Percentiles rank a stretch among this genome's conserved stretches.
Evolutionary conservation across 495 filamentous ascomycete species (phyloP).

Genomic region (Penicillium robsamsonii): DNA sequence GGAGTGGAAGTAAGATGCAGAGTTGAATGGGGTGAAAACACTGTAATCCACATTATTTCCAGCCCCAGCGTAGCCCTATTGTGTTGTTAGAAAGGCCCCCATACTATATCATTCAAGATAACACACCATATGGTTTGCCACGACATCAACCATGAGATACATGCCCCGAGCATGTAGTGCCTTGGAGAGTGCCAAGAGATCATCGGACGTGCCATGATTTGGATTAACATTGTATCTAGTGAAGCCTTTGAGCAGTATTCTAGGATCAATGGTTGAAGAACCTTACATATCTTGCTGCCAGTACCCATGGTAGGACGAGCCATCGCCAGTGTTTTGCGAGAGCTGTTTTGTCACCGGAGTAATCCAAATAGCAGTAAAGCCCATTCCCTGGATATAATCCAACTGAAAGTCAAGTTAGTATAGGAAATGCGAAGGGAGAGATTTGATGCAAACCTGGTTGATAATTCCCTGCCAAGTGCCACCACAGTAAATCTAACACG

Average conservation of each 20-base stretch:
- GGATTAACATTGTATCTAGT: slow-evolving; percentile 57
- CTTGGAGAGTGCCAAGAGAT: slow-evolving; percentile 57
- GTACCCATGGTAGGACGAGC: slow-evolving; percentile 69
- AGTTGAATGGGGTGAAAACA: slow-evolving; percentile 63
- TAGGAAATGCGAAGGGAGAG: not conserved
- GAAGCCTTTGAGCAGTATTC: not conserved
- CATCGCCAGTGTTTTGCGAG: slow-evolving; percentile 47
- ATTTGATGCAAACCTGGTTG: slow-evolving; percentile 49
- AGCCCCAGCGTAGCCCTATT: slow-evolving; percentile 56
- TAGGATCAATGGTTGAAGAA: not conserved
- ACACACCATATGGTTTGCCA: slow-evolving; percentile 70
- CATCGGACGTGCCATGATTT: slow-evolving; percentile 62
- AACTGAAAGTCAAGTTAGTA: slow-evolving; percentile 22
- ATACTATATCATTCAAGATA: slow-evolving; percentile 31
- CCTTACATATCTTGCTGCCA: slow-evolving; percentile 65
- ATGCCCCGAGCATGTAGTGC: slow-evolving; percentile 63
- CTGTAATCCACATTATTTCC: slow-evolving; percentile 58
- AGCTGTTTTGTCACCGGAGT: slow-evolving; percentile 69
- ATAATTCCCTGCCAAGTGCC: slow-evolving; percentile 73
- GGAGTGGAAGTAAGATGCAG: slow-evolving; percentile 61
- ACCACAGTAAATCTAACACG: slow-evolving; percentile 60
- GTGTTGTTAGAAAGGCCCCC: slow-evolving; percentile 65
- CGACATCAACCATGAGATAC: slow-evolving; percentile 79
- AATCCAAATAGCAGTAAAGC: slow-evolving; percentile 83
- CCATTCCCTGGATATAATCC: slow-evolving; percentile 66